Evolutionary conservation across 2,329 filamentous ascomycete genomes (phyloP), one percentile per base, ranked within the genome.

Genomic region (Penicillium rolfsii): DNA sequence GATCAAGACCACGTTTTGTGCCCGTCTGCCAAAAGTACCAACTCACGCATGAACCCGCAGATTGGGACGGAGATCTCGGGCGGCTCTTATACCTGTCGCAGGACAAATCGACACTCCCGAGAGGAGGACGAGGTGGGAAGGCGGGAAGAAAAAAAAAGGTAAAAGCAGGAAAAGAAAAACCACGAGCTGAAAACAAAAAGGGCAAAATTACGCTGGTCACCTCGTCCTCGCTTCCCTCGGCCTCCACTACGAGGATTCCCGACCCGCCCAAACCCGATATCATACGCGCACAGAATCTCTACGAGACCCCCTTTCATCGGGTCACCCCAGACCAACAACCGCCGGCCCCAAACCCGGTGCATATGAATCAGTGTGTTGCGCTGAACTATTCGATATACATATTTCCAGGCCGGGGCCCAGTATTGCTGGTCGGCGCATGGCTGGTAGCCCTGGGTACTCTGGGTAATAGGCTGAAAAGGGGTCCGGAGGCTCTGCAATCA

Each of bases 231-330:
- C 64, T 66, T 68, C 62, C 57, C 55, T 64, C 58, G 66, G 58
- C 65, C 66, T 65, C 64, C 64, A 64, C 65, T 28, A 19, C 22
- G n/a, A 59, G 60, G 52, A 67, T 66, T 67, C 52, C 61, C 54
- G 65, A 67, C 64, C 66, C 66, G 63, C 66, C 60, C 62, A 55
- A 61, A 65, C 64, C 67, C 66, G 67, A 65, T 38, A 61, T 58
- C 55, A 33, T 33, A 38, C 28, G 33, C 52, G 35, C 49, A n/a
- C 11, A 28, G 52, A 60, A 56, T 62, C 30, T 11, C 30, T 33
- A 11, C 28, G 54, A 58, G 57, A 46, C 54, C 49, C 55, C 45
- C 46, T 48, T 58, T 55, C 46, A 48, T 59, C 60, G 67, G 65
- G 49, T 67, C 58, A 24, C 61, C 61, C 66, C 59, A 63, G 55